Evolutionary conservation across 1,284 basidiomycete genomes (phyloP).

Genomic region (Fomitopsis betulina): DNA sequence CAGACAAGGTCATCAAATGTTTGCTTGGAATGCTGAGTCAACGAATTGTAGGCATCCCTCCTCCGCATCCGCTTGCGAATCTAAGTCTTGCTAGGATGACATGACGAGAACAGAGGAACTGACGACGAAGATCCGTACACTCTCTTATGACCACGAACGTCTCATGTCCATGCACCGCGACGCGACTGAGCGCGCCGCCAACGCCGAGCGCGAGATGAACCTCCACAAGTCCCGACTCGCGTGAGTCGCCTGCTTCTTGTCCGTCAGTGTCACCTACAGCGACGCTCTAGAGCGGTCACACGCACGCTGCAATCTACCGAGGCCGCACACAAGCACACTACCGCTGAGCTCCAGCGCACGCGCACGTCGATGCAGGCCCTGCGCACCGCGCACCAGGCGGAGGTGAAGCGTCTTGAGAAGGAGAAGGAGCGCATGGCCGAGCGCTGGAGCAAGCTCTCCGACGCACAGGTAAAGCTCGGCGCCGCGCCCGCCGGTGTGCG

Average conservation of each 20-base stretch:
- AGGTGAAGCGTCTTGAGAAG: constrained; percentile 79
- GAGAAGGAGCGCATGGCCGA: constrained; percentile 78
- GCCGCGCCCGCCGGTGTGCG: constrained; percentile 43
- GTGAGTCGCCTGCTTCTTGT: constrained; percentile 41
- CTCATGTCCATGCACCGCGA: constrained; percentile 58
- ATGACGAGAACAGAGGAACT: constrained; percentile 77
- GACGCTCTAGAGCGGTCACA: constrained; percentile 40
- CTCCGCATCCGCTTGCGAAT: not conserved
- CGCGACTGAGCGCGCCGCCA: constrained; percentile 54
- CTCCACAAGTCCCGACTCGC: constrained; percentile 64
- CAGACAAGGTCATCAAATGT: constrained; percentile 71
- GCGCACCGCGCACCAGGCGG: constrained; percentile 62
- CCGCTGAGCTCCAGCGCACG: constrained; percentile 62
- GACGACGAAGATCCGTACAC: constrained; percentile 68
- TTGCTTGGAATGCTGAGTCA: constrained; percentile 76
- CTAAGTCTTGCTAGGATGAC: constrained; percentile 53
- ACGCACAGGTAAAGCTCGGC: constrained; percentile 55
- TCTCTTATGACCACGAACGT: constrained; percentile 82
- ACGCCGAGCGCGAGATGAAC: constrained; percentile 70
- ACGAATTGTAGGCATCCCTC: constrained; percentile 56
- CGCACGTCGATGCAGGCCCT: constrained; percentile 59
- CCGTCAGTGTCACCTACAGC: not conserved
- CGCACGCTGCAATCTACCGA: constrained; percentile 57
- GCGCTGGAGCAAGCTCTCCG: constrained; percentile 69
- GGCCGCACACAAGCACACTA: constrained; percentile 62